A percentile compares a stretch with the other conserved stretches of the same genome.
phyloP scores from a whole-genome alignment of 1,284 basidiomycete species.

The Heterobasidion irregulare region DNA sequence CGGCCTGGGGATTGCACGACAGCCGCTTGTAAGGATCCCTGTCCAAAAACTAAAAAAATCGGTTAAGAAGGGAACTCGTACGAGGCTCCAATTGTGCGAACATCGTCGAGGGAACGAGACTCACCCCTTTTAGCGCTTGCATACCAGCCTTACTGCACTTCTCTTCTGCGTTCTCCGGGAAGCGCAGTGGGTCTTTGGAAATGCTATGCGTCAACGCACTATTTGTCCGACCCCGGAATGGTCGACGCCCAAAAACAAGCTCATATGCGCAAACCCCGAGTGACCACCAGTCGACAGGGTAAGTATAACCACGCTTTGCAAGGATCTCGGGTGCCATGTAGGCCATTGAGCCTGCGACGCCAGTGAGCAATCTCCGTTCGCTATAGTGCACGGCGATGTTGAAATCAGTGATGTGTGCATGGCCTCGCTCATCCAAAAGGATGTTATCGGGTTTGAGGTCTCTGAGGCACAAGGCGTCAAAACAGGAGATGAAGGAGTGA shows the following conservation, averaged over 20 bases:
- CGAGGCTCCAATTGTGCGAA: slow-evolving; percentile 1
- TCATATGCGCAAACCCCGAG: slow-evolving; percentile 91
- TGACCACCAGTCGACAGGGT: slow-evolving; percentile 95
- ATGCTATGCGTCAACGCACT: slow-evolving; percentile 86
- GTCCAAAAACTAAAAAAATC: slow-evolving; percentile 61
- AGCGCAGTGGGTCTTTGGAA: slow-evolving; percentile 64
- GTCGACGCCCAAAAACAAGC: slow-evolving; percentile 84
- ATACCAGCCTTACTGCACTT: slow-evolving; percentile 63
- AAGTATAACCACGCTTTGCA: slow-evolving; percentile 77
- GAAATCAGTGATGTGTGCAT: slow-evolving; percentile 97
- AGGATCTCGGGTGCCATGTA: slow-evolving; percentile 99
- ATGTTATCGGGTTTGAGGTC: slow-evolving; percentile 99
- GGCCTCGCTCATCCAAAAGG: slow-evolving; percentile 89
- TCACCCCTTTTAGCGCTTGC: slow-evolving; percentile 59
- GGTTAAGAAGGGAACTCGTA: neutral
- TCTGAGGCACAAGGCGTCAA: slow-evolving; percentile 30
- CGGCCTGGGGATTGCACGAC: slow-evolving; percentile 74
- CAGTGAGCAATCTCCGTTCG: slow-evolving; percentile 75
- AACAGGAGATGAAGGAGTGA: slow-evolving; percentile 15
- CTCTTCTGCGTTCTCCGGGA: slow-evolving; percentile 70
- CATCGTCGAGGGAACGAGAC: slow-evolving; percentile 17
- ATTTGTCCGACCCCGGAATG: slow-evolving; percentile 90
- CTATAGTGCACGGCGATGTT: slow-evolving; percentile 98
- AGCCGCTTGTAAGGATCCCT: slow-evolving; percentile 78
- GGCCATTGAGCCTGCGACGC: slow-evolving; percentile 98